Evolutionary conservation across 2,329 filamentous ascomycete species (phyloP), one percentile per base, ranked within the genome.

Genomic region (Cryphonectria carpinicola): DNA sequence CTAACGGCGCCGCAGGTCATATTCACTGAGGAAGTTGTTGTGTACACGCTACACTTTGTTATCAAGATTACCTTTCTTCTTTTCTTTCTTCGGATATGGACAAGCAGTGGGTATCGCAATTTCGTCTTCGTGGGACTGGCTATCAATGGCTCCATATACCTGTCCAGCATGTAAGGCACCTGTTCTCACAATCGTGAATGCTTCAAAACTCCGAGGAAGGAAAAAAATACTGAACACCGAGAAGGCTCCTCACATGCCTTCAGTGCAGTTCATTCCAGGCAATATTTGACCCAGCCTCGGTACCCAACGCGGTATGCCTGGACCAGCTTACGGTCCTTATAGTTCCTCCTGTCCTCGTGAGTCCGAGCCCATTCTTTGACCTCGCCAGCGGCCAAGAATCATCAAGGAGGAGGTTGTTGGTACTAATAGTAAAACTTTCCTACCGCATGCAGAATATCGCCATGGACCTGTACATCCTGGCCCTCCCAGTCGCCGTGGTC

Each of bases 401-500:
- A 25, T 13, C 4, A 32, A 56, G 22, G 52, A 32, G 11, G 28
- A 58, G 28, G 11, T 17, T 32, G n/a, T 5, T 32, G 3, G 6
- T 32, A 28, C 25, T 19, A 19, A 35, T 22, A 32, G 8, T 3
- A 17, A 58, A 17, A 19, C n/a, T 56, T 4, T 7, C 6, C 17
- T 11, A n/a, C 46, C 8, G 3, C 46, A n/a, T 7, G 3, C 43
- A 72, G 70, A 72, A 70, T 13, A 61, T 72, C 32, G 46, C 60
- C 32, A 67, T 69, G 28, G 70, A 72, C 17, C 49, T 72, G 2
- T 56, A 70, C 11, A 72, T 72, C 5, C 68, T 72, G 32, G 11
- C 65, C 49, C 68, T 72, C 3, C 70, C 70, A n/a, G 70, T 72
- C 61, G 64, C 58, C 32, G 67, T 68, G 6, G 41, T 72, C 14